A percentile compares a stretch with the other conserved stretches of the same genome.
phyloP scores from a whole-genome alignment of 2,329 filamentous ascomycete genomes.

The Xylariaceae sp. region DNA sequence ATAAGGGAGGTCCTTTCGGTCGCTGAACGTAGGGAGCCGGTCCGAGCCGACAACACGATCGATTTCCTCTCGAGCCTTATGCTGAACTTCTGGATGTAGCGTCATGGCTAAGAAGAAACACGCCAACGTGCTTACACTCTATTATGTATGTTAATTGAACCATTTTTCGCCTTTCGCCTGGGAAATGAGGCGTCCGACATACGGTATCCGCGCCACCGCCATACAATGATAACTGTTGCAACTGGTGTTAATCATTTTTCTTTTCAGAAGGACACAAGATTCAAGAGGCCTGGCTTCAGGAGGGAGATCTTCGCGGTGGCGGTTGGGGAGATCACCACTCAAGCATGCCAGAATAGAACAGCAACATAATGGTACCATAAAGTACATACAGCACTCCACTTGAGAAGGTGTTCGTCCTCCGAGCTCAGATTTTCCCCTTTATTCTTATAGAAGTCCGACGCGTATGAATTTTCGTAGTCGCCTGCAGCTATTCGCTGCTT shows the following conservation, averaged over 20 bases:
- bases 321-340: too few species aligned
- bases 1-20: slow-evolving; percentile 37
- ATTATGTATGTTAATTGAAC: background rate
- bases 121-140: slow-evolving; percentile 51
- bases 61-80: slow-evolving; percentile 44
- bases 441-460: slow-evolving; percentile 24
- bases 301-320: too few species aligned
- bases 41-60: slow-evolving; percentile 41
- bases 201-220: slow-evolving; percentile 37
- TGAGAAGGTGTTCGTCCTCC: slow-evolving; percentile 26
- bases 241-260: background rate
- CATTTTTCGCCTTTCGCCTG: background rate
- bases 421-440: slow-evolving; percentile 7
- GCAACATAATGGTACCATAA: background rate
- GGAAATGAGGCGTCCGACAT: background rate
- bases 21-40: slow-evolving; percentile 35
- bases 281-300: too few species aligned
- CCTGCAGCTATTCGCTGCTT: slow-evolving; percentile 28
- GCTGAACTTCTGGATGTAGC: slow-evolving; percentile 53
- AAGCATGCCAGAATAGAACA: background rate
- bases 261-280: too few species aligned
- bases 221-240: slow-evolving; percentile 25
- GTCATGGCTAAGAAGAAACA: slow-evolving; percentile 57
- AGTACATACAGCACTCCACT: slow-evolving; percentile 28
- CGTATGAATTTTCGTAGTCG: slow-evolving; percentile 24